Conservation (phyloP, 176 grass and related monocot species). For the Aegilops umbellulata region DNA sequence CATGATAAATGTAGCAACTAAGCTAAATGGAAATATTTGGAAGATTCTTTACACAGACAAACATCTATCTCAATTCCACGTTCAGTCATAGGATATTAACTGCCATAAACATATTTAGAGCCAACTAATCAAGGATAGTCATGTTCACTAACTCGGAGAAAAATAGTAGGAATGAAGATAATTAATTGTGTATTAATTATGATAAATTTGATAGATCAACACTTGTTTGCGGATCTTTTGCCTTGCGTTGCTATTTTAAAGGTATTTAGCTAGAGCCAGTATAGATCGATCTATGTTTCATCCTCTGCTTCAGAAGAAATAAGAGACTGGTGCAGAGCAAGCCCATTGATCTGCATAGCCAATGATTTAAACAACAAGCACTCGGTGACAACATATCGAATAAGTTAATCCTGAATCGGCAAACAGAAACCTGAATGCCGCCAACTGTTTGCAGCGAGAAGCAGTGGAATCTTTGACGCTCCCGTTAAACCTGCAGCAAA, state of each 20-base stretch:
- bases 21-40: no score
- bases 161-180: neutral
- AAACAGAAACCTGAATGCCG: no score
- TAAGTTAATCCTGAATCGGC: no score
- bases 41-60: no score
- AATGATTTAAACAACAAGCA: neutral
- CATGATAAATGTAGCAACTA: no score
- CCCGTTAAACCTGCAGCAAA: no score
- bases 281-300: no score
- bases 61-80: no score
- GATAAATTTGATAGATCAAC: neutral
- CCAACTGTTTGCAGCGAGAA: no score
- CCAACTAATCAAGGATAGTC: neutral
- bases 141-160: neutral
- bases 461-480: no score
- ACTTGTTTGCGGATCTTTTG: neutral
- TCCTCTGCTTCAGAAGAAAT: neutral
- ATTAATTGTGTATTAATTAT: neutral
- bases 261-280: neutral
- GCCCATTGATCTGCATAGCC: neutral
- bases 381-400: neutral
- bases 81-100: no score
- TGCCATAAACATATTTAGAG: no score
- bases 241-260: neutral
- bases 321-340: neutral